Base-by-base conservation (phyloP, 768 basidiomycete species). In the Roridomyces roridus region DNA sequence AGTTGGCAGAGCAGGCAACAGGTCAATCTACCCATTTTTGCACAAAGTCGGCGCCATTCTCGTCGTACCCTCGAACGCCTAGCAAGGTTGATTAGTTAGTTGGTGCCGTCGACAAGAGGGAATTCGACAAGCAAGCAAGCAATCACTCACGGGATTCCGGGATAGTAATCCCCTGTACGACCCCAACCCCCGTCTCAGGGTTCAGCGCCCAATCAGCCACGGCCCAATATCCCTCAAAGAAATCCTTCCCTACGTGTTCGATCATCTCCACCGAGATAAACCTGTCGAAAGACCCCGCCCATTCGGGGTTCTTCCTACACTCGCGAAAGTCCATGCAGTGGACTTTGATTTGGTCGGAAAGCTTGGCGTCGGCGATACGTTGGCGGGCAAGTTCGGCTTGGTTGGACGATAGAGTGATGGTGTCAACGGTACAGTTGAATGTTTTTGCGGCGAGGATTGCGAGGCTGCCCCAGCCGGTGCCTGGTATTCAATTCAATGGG, bases 191-290 rank as follows among this genome's bases (percentile, higher is more conserved):
- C 5, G 67, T 72, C 11, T 73, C 68, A 35, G 55, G 45, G 51
- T 83, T 82, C 64, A 85, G 62, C 25, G 77, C 79, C 70, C 77
- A 76, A 64, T 84, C 79, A 42, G 83, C 74, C 28, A 77, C 70
- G 8, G 59, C 63, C 72, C 81, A 85, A 63, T 82, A 84, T 45
- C 74, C 75, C 43, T 73, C 68, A 49, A 83, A 71, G 60, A 76
- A 84, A 42, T 81, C 80, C 46, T 72, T 69, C 21, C 82, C 84
- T 21, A 85, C 83, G 0, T 78, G 79, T 64, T 85, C 84, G 10
- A 85, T 73, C 84, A 85, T 85, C 70, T 85, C 84, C 44, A 84
- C 74, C 47, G 81, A 82, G 36, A 85, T 75, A n/a, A 85, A 72
- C 1, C 80, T 64, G 59, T 85, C 84, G 60, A 85, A 85, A 11